Evolutionary conservation across 108 stramenopile species (phyloP).

Genomic region (Epithemia pelagica): DNA sequence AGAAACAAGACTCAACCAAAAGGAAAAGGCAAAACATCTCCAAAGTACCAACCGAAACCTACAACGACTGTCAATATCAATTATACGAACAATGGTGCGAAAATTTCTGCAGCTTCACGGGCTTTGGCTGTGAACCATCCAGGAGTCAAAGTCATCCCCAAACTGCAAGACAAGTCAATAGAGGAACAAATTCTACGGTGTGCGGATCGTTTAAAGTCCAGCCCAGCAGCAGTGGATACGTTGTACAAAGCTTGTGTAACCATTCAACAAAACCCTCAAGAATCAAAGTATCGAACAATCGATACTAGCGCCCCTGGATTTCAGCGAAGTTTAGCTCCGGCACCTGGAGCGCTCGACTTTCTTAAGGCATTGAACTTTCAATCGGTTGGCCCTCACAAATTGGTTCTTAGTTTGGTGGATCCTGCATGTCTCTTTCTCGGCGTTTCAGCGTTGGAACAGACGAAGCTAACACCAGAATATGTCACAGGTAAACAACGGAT

Average conservation of each 20-base stretch:
- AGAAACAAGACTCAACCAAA: conserved; percentile 9
- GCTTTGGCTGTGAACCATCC: conserved; percentile 34
- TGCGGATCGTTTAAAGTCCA: conserved; percentile 55
- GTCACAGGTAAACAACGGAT: conserved; percentile 28
- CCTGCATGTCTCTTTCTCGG: conserved; percentile 67
- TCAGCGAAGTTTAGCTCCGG: conserved; percentile 35
- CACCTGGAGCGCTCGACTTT: conserved; percentile 72
- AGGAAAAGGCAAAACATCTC: conserved; percentile 3
- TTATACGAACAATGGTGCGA: background rate
- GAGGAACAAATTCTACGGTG: conserved; percentile 74
- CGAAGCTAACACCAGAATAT: conserved; percentile 52
- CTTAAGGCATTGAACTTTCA: conserved; percentile 71
- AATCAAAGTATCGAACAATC: conserved; percentile 55
- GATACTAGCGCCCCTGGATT: conserved; percentile 53
- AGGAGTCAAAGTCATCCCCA: conserved; percentile 60
- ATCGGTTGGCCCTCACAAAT: conserved; percentile 12
- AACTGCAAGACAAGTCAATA: conserved; percentile 59
- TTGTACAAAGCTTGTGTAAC: conserved; percentile 42
- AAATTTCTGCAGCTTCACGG: background rate
- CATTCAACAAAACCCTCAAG: conserved; percentile 43
- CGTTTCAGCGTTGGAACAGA: conserved; percentile 71
- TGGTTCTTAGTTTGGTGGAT: conserved; percentile 52
- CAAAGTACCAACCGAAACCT: conserved; percentile 8
- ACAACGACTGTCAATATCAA: conserved; percentile 10
- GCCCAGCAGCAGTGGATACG: conserved; percentile 71